A percentile compares a stretch with the other conserved stretches of the same genome.
phyloP scores from a whole-genome alignment of 2,329 filamentous ascomycete genomes.

The Botrytis galanthina region DNA sequence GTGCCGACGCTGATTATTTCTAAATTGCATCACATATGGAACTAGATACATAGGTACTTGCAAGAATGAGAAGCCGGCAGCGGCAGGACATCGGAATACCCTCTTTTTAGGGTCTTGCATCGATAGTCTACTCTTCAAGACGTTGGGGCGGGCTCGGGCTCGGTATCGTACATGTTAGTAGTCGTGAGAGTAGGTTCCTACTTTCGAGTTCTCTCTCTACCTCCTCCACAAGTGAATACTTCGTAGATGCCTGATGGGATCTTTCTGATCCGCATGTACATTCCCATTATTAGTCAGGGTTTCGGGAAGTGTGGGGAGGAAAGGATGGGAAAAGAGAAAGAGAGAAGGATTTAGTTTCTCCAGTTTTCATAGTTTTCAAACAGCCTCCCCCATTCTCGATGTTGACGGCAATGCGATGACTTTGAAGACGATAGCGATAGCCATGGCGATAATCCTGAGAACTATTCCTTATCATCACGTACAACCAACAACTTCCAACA shows the following conservation, averaged over 20 bases:
- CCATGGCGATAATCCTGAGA: background rate
- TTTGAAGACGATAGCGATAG: background rate
- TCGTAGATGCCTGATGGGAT: background rate
- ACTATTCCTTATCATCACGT: conserved; percentile 6
- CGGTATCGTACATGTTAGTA: conserved; percentile 8
- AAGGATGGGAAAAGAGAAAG: background rate
- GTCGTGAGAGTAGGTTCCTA: conserved; percentile 8
- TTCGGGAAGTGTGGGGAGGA: conserved; percentile 4
- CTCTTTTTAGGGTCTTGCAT: conserved; percentile 9
- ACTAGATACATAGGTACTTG: background rate
- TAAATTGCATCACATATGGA: conserved; percentile 19
- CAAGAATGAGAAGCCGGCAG: background rate
- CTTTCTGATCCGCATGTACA: background rate
- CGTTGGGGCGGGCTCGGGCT: background rate
- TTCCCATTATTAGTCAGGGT: background rate
- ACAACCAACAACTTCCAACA: background rate
- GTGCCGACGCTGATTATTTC: background rate
- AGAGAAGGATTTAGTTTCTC: background rate
- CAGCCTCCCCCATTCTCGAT: conserved; percentile 3
- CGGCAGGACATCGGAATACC: conserved; percentile 10
- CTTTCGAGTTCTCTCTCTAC: background rate
- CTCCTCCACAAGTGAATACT: background rate
- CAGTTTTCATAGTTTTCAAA: background rate
- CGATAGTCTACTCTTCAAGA: background rate
- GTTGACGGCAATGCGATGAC: background rate